phyloP scores from a whole-genome alignment of 2,329 filamentous ascomycete genomes.

The Aspergillus phoenicis region DNA sequence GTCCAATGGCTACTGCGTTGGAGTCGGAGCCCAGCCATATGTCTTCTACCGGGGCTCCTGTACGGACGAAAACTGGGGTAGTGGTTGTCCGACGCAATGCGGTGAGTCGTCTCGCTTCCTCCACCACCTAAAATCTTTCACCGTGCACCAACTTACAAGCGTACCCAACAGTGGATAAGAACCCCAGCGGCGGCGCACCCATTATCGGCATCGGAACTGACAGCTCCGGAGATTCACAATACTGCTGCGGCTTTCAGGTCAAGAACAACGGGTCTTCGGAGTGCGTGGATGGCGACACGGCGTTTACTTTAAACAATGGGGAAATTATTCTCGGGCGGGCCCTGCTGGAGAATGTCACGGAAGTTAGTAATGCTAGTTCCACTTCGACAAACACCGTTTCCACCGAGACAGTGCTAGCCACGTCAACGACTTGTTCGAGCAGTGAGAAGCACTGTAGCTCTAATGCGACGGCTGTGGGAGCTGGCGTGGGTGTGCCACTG shows the following conservation, averaged over 20 bases:
- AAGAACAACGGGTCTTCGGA: neutral
- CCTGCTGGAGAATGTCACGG: neutral
- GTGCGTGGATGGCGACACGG: constrained; percentile 4
- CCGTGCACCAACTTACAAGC: neutral
- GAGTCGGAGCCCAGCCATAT: neutral
- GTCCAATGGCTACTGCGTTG: constrained; percentile 9
- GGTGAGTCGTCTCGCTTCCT: neutral
- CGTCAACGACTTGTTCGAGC: neutral
- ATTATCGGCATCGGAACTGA: constrained; percentile 3
- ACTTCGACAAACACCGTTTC: neutral
- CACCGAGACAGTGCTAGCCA: neutral
- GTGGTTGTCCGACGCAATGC: constrained; percentile 6
- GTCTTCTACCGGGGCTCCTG: constrained; percentile 2
- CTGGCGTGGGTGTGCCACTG: constrained; percentile 5
- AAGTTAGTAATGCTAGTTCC: neutral
- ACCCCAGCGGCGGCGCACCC: constrained; percentile 1
- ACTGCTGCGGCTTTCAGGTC: constrained; percentile 9
- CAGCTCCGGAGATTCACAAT: neutral
- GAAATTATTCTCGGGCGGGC: constrained; percentile 5
- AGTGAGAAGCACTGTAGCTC: neutral
- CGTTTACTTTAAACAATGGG: constrained; percentile 1
- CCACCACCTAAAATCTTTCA: too few relatives aligned
- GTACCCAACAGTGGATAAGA: neutral
- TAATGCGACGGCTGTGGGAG: constrained; percentile 2
- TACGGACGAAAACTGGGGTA: constrained; percentile 6